Evolutionary conservation across 139 green algal species (phyloP), one percentile per base, ranked within the genome.

Genomic region (Haematococcus lacustris): DNA sequence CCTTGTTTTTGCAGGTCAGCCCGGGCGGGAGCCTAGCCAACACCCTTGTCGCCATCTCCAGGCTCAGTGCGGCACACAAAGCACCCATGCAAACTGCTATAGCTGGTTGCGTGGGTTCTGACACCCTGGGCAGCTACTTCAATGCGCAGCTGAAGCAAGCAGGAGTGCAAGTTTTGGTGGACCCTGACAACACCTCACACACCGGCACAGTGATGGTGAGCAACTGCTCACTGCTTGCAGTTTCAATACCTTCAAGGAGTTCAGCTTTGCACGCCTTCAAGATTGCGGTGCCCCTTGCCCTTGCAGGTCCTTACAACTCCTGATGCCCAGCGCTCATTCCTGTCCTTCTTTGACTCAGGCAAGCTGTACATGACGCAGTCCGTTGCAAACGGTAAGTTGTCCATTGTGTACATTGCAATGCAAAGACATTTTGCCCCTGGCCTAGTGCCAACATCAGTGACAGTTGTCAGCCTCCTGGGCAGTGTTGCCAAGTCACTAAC

Each of bases 321-420:
- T 1, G 93, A 98, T 74, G 93, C 92, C 6, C 89, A 97, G 79
- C 83, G 93, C 38, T 94, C 88, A 38, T 96, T 98, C 81, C 82
- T 97, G 28, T 90, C 86, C 2, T 96, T 93, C 80, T 86, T 88
- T 51, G 75, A 78, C 50, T 77, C 41, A 26, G 78, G 74, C 59
- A 50, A 50, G 21, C 32, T 84, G 61, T 38, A 74, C 33, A 34
- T 95, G 59, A 68, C 70, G 3, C 68, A 84, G 0, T 57, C 71
- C 37, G 40, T 85, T 25, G 70, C 83, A 38, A n/a, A n/a, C n/a
- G n/a, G n/a, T n/a, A n/a, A n/a, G n/a, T n/a, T n/a, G n/a, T n/a
- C n/a, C n/a, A n/a, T n/a, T n/a, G n/a, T n/a, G n/a, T n/a, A n/a
- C n/a, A n/a, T n/a, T n/a, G n/a, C n/a, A n/a, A n/a, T n/a, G n/a